Evolutionary conservation across 2,329 filamentous ascomycete genomes (phyloP), one percentile per base, ranked within the genome.

Genomic region (Penicillium sp.): DNA sequence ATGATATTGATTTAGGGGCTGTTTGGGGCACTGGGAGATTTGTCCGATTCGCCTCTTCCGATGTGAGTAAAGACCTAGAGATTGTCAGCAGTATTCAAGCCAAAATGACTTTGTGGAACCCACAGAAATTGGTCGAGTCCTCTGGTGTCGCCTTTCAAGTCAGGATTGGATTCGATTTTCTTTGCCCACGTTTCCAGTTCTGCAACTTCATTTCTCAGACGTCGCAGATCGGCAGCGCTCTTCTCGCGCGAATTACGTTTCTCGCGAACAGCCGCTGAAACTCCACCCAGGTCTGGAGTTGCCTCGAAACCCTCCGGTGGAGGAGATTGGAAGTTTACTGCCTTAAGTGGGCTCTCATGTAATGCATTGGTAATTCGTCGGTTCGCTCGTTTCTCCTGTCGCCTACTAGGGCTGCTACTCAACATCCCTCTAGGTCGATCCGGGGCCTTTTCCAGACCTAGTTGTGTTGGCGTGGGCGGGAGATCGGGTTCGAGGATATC

Each of bases 401-500:
- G 64, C 28, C 58, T 53, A 49, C 61, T 69, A 3, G 70, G 69
- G 39, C 69, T 72, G 47, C 65, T 70, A 45, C 68, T 70, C 21
- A 67, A 31, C 10, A 65, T 49, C 9, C 59, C 62, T 52, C 52
- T 64, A 3, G 61, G 56, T 38, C 66, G 64, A 49, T 63, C 62
- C 0, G 63, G 64, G 5, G 64, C 63, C 31, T 60, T 64, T 53
- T 68, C 66, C 31, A 71, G 52, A 6, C 69, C 68, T 22, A 72
- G 49, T 51, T 72, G 65, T 15, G 69, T 69, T 26, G 70, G 70
- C 7, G 70, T 72, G n/a, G 70, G 69, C 13, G 83, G 84, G 5
- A 87, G 72, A 42, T 84, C 81, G 1, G 82, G 82, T 57, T 86
- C 81, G 15, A 74, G 74, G n/a, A 63, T 55, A 6, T 66, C 66